phyloP scores from a whole-genome alignment of 495 filamentous ascomycete genomes.

The Barbatosphaeria neglecta region DNA sequence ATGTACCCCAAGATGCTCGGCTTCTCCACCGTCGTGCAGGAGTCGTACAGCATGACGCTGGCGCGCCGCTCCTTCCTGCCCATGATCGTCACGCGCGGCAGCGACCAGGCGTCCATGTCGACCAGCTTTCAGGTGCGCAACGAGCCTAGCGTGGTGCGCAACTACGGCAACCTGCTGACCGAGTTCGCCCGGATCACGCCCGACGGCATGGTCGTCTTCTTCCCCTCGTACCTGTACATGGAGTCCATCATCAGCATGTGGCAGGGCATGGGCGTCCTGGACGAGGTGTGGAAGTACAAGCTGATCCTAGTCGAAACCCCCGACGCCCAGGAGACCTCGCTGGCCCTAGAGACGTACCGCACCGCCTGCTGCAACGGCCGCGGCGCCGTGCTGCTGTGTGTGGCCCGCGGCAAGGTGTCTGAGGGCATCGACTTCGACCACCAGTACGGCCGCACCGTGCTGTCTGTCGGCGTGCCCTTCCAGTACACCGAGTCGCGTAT shows the following conservation, averaged over 20 bases:
- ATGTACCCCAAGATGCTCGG: constrained; percentile 99
- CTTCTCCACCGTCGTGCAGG: constrained; percentile 82
- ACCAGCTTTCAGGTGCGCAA: constrained; percentile 90
- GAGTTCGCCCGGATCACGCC: constrained; percentile 93
- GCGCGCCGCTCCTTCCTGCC: constrained; percentile 91
- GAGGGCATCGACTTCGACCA: constrained; percentile 99
- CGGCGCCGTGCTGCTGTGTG: constrained; percentile 84
- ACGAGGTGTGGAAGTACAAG: constrained; percentile 99
- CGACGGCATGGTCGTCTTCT: constrained; percentile 97
- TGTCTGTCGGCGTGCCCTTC: constrained; percentile 96
- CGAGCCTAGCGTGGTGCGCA: constrained; percentile 85
- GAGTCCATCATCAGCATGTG: constrained; percentile 97
- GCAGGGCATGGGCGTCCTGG: constrained; percentile 95
- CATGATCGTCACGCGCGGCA: constrained; percentile 92
- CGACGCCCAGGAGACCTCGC: constrained; percentile 89
- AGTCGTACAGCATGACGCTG: constrained; percentile 95
- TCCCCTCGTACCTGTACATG: constrained; percentile 98
- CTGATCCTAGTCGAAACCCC: constrained; percentile 96
- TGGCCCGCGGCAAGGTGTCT: constrained; percentile 91
- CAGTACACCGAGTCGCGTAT: constrained; percentile 98
- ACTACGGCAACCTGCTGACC: constrained; percentile 84
- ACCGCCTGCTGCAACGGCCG: constrained; percentile 95
- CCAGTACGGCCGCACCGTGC: constrained; percentile 91
- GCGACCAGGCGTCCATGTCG: constrained; percentile 82
- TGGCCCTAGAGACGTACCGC: constrained; percentile 92